phyloP scores from a whole-genome alignment of 345 rosid species.

The Corchorus olitorius region DNA sequence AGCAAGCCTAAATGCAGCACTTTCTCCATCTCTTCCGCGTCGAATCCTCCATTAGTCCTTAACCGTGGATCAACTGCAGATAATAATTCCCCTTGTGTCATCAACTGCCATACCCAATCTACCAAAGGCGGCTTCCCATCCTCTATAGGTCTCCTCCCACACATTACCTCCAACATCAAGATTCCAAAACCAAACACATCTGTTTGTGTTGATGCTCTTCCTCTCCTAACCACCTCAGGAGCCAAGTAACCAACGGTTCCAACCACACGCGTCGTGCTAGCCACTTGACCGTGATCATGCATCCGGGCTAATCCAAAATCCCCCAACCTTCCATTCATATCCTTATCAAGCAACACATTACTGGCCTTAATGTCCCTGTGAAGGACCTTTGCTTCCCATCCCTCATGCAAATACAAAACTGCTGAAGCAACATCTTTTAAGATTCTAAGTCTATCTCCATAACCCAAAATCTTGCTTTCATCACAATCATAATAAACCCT shows the following conservation, averaged over 20 bases:
- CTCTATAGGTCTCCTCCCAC: conserved; percentile 58
- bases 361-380: conserved; percentile 86
- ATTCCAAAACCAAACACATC: conserved; percentile 59
- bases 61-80: conserved; percentile 51
- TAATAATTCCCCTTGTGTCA: conserved; percentile 43
- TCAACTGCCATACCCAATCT: conserved; percentile 45
- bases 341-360: conserved; percentile 72
- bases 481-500: conserved; percentile 49
- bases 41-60: conserved; percentile 37
- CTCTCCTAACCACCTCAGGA: conserved; percentile 56
- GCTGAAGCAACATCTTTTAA: conserved; percentile 71
- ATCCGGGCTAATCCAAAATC: conserved; percentile 79
- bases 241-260: conserved; percentile 82
- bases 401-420: conserved; percentile 65
- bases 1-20: conserved; percentile 62
- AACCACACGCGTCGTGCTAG: conserved; percentile 66
- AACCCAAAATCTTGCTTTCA: conserved; percentile 39
- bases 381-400: conserved; percentile 75
- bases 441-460: conserved; percentile 52
- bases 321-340: conserved; percentile 71
- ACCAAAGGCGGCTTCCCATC: conserved; percentile 49
- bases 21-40: conserved; percentile 46
- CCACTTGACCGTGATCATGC: conserved; percentile 58
- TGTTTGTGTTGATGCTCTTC: conserved; percentile 48
- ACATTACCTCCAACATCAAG: conserved; percentile 53